Conservation (phyloP, 139 green algal genomes). For the Tetraselmis striata region DNA sequence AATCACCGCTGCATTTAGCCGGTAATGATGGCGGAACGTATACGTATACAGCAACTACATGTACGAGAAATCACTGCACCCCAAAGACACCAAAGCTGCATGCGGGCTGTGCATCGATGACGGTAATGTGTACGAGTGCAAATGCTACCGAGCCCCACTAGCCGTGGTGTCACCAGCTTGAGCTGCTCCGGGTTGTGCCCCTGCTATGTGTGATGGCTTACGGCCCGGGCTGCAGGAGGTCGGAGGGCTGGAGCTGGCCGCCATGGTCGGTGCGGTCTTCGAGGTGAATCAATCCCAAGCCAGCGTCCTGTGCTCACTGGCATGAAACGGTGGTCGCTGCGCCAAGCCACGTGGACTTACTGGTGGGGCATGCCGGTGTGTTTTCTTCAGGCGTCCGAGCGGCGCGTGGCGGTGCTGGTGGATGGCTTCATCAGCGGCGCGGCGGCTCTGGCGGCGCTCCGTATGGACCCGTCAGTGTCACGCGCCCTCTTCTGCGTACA, state of each 20-base stretch:
- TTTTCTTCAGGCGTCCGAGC: not conserved
- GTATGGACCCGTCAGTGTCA: slow-evolving; percentile 10
- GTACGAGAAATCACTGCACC: not conserved
- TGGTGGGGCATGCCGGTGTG: not conserved
- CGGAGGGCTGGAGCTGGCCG: slow-evolving; percentile 39
- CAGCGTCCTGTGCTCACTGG: not conserved
- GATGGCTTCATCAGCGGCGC: slow-evolving; percentile 35
- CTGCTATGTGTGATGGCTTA: not conserved
- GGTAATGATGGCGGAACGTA: too few species aligned
- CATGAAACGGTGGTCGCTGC: too few species aligned
- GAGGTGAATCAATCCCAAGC: not conserved
- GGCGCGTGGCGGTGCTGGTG: slow-evolving; percentile 24
- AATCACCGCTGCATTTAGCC: too few species aligned
- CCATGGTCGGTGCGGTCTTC: slow-evolving; percentile 30
- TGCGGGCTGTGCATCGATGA: not conserved
- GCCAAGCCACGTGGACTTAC: not conserved
- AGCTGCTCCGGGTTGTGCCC: not conserved
- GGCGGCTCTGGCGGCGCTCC: slow-evolving; percentile 29
- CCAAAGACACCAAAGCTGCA: not conserved
- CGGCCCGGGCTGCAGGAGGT: slow-evolving; percentile 23
- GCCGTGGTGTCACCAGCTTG: not conserved
- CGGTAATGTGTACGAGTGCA: too few species aligned
- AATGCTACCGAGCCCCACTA: too few species aligned
- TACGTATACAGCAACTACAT: slow-evolving; percentile 18
- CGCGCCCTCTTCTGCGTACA: slow-evolving; percentile 33